These are phyloP conservation scores for Rhizophlyctis rosea DNA, from an alignment of 192 early-diverging fungal genomes.

Conservation along the genomic window DNA sequence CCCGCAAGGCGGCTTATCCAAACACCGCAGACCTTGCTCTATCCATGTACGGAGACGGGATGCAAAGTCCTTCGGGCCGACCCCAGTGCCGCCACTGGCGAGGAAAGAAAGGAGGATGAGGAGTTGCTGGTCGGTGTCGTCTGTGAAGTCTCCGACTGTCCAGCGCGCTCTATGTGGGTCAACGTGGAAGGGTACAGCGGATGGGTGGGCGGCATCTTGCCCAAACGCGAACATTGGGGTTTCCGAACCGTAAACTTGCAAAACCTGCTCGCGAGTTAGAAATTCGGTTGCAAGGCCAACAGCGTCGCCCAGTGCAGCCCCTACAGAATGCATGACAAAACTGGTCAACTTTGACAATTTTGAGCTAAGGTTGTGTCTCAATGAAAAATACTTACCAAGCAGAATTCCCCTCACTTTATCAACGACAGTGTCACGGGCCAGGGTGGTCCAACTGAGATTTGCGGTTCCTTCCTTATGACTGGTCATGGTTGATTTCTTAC, in stretches of 20 bases:
- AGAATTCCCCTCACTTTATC: no score
- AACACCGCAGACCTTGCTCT: constrained; percentile 45
- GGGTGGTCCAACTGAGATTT: no score
- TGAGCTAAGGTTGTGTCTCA: no score
- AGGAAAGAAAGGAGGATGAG: constrained; percentile 53
- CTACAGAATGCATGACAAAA: no score
- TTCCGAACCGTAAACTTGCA: constrained; percentile 47
- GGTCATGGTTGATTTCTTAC: no score
- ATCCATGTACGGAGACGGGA: constrained; percentile 49
- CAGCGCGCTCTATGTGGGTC: constrained; percentile 44
- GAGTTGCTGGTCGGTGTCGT: constrained; percentile 60
- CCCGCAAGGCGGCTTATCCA: constrained; percentile 56
- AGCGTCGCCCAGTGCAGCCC: constrained; percentile 60
- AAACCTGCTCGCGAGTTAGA: constrained; percentile 42
- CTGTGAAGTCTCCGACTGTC: constrained; percentile 46
- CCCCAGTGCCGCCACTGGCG: constrained; percentile 33
- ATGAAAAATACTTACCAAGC: no score
- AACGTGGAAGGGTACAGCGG: constrained; percentile 22
- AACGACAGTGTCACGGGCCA: no score
- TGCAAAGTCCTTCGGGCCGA: constrained; percentile 51
- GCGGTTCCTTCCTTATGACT: no score
- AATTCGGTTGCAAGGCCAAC: constrained; percentile 64
- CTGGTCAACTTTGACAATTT: no score
- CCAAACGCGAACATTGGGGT: constrained; percentile 53
- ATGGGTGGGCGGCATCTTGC: constrained; percentile 8